Base-by-base conservation (phyloP, 352 stramenopile genomes). In the Lagenidium giganteum region DNA sequence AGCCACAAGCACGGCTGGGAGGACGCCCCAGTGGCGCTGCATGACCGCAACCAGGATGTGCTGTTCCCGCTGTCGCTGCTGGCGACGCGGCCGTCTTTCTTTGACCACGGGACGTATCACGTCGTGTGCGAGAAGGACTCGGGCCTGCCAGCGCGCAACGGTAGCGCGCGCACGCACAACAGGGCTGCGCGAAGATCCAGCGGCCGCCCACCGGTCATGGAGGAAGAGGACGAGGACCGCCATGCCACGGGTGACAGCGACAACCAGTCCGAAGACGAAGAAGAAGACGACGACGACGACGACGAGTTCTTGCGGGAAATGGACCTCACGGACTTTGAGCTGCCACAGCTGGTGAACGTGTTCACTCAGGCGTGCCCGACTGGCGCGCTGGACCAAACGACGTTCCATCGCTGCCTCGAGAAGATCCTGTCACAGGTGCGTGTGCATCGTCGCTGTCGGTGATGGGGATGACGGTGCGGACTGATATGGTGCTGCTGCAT, bases 321-420 rank as follows among this genome's bases (percentile, higher is more conserved):
- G 13, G 80, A 93, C 25, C 61, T 95, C 0, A 75, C 77, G 30
- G 79, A 93, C 55, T 95, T 92, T 62, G 78, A 87, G 54, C 42
- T 95, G 28, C 73, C 75, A 32, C 73, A 85, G 54, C 59, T 95
- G 3, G 79, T 91, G n/a, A 72, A 90, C 39, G 75, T 87, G 48
- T 91, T 95, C 54, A 78, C 64, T 7, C 69, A 88, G 46, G 79
- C 79, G 31, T 87, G 78, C 51, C 73, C 83, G 25, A 86, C 71
- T 0, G 79, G 79, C 17, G 61, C 71, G 9, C 57, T 95, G 42
- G 81, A 93, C 46, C 64, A 64, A 11, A 64, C 57, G 6, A 85
- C 78, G 14, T 95, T 93, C 38, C 38, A 70, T 6, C 64, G 61
- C 3, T 89, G 72, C 41, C 43, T 92, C 9, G 77, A 92, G 45